A percentile compares a stretch with the other conserved stretches of the same genome.
Conservation (phyloP, 495 filamentous ascomycete species). For the Lasiosphaeria ovina region DNA sequence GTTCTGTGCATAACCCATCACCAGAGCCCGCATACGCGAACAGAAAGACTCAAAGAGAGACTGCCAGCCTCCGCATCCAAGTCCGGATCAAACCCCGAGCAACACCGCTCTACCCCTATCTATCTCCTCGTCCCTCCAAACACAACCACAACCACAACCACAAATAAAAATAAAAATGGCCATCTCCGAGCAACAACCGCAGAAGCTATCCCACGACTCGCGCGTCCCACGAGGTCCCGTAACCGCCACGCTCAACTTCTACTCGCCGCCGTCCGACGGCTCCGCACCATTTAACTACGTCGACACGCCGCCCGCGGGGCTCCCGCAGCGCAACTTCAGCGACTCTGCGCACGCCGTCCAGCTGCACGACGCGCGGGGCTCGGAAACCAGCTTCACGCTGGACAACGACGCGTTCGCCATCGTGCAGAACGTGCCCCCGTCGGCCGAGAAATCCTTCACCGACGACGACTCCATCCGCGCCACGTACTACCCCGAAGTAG, state of each 20-base stretch:
- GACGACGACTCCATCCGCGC: conserved; percentile 61
- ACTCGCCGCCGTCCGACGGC: conserved; percentile 60
- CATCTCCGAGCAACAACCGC: conserved; percentile 21
- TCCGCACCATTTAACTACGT: conserved; percentile 68
- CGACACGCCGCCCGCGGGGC: conserved; percentile 57
- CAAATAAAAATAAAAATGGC: conserved; percentile 29
- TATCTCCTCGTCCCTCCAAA: background rate
- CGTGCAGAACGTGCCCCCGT: conserved; percentile 50
- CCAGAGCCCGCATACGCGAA: no score
- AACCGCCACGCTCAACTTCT: conserved; percentile 66
- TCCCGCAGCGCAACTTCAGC: conserved; percentile 61
- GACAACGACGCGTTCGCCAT: conserved; percentile 72
- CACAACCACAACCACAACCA: background rate
- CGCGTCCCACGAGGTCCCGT: conserved; percentile 66
- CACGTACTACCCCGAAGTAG: conserved; percentile 82
- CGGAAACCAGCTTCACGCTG: conserved; percentile 62
- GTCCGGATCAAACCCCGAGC: no score
- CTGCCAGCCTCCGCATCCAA: no score
- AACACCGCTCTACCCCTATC: background rate
- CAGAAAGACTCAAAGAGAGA: no score
- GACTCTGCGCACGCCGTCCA: conserved; percentile 41
- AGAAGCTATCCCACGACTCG: conserved; percentile 8
- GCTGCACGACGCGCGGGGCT: conserved; percentile 51
- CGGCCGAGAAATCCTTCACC: conserved; percentile 56
- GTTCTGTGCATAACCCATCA: no score